phyloP scores from a whole-genome alignment of 2,329 filamentous ascomycete genomes.

The Cladophialophora yegresii region DNA sequence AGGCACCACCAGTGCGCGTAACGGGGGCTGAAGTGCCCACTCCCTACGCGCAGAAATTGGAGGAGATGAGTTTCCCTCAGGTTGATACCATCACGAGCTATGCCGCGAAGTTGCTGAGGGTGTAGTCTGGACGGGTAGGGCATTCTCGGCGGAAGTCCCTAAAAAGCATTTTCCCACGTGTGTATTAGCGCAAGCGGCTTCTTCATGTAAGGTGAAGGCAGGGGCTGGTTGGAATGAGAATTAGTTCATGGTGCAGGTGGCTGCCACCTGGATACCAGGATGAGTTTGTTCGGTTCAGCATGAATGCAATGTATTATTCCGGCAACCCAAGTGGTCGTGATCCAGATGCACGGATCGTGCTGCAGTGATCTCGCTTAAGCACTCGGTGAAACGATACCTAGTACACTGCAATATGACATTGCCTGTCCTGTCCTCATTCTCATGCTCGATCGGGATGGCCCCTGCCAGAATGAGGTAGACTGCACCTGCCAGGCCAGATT shows the following conservation, averaged over 20 bases:
- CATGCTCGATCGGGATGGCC: neutral
- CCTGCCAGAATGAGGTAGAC: neutral
- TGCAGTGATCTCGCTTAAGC: neutral
- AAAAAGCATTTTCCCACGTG: constrained; percentile 28
- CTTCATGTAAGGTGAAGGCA: constrained; percentile 10
- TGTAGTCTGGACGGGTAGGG: constrained; percentile 54
- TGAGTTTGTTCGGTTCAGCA: constrained; percentile 22
- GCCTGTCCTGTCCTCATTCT: neutral
- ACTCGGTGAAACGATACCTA: neutral
- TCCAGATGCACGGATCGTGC: neutral
- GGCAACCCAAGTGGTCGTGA: constrained; percentile 2
- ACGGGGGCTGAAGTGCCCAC: constrained; percentile 97
- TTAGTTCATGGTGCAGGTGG: constrained; percentile 22
- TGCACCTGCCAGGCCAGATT: neutral
- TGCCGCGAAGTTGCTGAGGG: constrained; percentile 81
- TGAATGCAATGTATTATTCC: constrained; percentile 16
- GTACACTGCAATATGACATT: neutral
- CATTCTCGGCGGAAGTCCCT: constrained; percentile 2
- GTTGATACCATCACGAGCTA: constrained; percentile 85
- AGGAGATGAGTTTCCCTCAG: constrained; percentile 93
- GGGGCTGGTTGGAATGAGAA: constrained; percentile 22
- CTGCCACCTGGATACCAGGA: constrained; percentile 20
- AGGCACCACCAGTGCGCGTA: constrained; percentile 88
- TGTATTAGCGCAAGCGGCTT: constrained; percentile 33
- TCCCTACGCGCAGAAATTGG: constrained; percentile 87